Evolutionary conservation across 345 rosid genomes (phyloP).

Genomic region (Physaria fendleri): DNA sequence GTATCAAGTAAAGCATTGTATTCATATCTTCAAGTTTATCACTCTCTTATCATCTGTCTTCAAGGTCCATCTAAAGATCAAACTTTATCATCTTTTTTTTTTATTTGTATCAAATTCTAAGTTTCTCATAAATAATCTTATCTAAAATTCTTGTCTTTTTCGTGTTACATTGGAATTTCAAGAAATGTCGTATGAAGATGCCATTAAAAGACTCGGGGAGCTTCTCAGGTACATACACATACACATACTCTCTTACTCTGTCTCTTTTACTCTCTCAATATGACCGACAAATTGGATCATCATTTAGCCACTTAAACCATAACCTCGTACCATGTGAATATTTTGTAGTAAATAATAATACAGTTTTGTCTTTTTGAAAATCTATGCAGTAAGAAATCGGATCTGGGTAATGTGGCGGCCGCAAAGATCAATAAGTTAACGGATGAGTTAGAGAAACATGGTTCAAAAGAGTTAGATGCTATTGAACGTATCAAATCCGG

Average conservation of each 20-base stretch:
- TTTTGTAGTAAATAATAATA: background rate
- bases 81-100: background rate
- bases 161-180: background rate
- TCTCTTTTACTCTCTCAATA: background rate
- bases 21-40: slow-evolving; percentile 4
- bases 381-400: slow-evolving; percentile 47
- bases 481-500: slow-evolving; percentile 60
- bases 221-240: slow-evolving; percentile 18
- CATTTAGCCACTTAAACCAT: background rate
- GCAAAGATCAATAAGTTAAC: slow-evolving; percentile 70
- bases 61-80: slow-evolving; percentile 9
- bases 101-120: background rate
- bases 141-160: background rate
- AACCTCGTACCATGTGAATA: background rate
- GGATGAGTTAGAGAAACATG: slow-evolving; percentile 55
- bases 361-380: background rate
- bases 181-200: slow-evolving; percentile 25
- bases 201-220: slow-evolving; percentile 17
- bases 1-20: slow-evolving; percentile 5
- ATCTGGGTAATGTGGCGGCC: slow-evolving; percentile 61
- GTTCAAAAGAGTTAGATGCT: slow-evolving; percentile 41
- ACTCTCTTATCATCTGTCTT: background rate
- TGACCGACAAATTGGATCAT: background rate
- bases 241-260: background rate
- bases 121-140: too few relatives aligned